A percentile compares a stretch with the other conserved stretches of the same genome.
phyloP scores from a whole-genome alignment of 495 filamentous ascomycete genomes.

The Pseudevernia furfuracea region DNA sequence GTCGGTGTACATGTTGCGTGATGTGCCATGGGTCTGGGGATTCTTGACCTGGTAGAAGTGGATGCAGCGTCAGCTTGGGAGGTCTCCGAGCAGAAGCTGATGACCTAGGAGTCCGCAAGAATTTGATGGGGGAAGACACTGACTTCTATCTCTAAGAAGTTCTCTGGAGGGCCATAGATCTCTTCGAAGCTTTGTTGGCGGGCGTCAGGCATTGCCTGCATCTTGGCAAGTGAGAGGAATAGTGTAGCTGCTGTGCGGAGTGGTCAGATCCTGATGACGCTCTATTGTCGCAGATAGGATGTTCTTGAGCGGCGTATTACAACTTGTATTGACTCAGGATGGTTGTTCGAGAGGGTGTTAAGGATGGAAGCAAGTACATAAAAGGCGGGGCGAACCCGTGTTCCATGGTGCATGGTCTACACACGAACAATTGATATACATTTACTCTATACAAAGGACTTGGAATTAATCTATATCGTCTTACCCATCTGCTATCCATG shows the following conservation, averaged over 20 bases:
- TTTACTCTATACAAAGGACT: not conserved
- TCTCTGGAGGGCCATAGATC: conserved; percentile 97
- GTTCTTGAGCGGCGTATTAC: not conserved
- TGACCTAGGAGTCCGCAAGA: not conserved
- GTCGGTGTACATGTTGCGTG: conserved; percentile 94
- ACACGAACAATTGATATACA: not conserved
- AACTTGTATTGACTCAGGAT: not conserved
- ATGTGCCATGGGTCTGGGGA: conserved; percentile 90
- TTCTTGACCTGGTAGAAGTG: conserved; percentile 66
- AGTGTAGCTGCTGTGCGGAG: not conserved
- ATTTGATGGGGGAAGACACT: conserved; percentile 22
- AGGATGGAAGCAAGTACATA: not conserved
- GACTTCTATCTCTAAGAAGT: conserved; percentile 97
- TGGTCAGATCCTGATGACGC: not conserved
- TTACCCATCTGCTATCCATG: not conserved
- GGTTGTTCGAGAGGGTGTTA: not conserved
- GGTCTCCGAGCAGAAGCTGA: not conserved
- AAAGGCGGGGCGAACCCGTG: not conserved
- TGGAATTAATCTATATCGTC: not conserved
- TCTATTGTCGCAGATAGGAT: not conserved
- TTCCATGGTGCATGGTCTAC: not conserved
- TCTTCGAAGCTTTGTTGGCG: conserved; percentile 95
- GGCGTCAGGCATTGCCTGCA: conserved; percentile 77
- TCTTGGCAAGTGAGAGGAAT: conserved; percentile 33
- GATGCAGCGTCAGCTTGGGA: conserved; percentile 14